Base-by-base conservation (phyloP, 139 green algal genomes). In the Chlamydomonas sphaeroides region DNA sequence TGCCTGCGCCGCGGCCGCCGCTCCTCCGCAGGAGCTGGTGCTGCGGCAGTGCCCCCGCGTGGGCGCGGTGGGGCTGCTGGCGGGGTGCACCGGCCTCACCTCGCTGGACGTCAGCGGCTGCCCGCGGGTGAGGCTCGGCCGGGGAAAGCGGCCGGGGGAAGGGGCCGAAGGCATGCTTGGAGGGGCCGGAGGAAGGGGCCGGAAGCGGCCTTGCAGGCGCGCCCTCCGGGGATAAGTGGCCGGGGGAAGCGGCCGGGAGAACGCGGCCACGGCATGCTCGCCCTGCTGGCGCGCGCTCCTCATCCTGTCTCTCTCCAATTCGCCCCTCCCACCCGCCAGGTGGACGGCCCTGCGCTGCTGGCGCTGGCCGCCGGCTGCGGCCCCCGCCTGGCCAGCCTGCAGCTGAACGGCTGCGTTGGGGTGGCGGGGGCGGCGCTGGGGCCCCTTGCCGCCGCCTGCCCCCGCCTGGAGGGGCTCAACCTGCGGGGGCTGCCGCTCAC, bases 1-100 rank as follows among this genome's bases (percentile, higher is more conserved):
- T n/a, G n/a, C n/a, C n/a, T n/a, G n/a, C n/a, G n/a, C n/a, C n/a
- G n/a, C n/a, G n/a, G n/a, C n/a, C n/a, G n/a, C 45, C 45, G 10
- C 45, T 21, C 45, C 45, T 14, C 45, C 45, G 10, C 33, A 59
- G 74, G 74, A 80, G 74, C n/a, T 80, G 39, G 15, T 15, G 7
- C 39, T 80, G 59, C 74, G 74, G 39, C 74, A 80, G 74, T 80
- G 74, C 59, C 74, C 74, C 17, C 57, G 59, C 1, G 74, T 80
- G 59, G 41, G 17, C 28, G 15, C 59, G 30, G 59, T 62, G 59
- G 41, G 61, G 57, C 57, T 62, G 39, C 74, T 80, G 59, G 38
- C 3, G 1, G 17, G 39, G 1, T 80, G 74, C 56, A 26, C 5
- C 8, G 14, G 28, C 18, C 74, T 80, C 5, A 61, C 39, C 15